Evolutionary conservation across 495 filamentous ascomycete species (phyloP), one percentile per base, ranked within the genome.

Genomic region (Annulohypoxylon maeteangense): DNA sequence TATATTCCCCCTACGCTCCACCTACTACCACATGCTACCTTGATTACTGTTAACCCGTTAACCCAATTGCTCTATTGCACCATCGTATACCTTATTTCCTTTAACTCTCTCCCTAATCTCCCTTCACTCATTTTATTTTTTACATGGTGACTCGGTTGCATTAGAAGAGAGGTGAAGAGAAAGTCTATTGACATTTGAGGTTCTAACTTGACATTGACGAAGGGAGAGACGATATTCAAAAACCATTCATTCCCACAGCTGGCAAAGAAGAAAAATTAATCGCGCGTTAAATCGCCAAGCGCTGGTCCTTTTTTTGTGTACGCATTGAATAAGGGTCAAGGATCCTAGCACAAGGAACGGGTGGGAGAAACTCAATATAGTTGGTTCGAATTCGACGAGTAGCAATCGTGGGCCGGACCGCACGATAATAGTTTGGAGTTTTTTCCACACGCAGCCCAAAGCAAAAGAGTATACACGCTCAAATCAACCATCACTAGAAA

Each of bases 221-320:
- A 61, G 36, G 61, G 56, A 62, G 44, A 71, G 51, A 55, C 4
- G 29, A 29, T 18, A 60, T 34, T 23, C 34, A 14, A 51, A 51
- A 50, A 54, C 65, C 22, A 50, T 74, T 67, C 58, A 71, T 77
- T 67, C 76, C 74, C 79, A 78, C 78, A 80, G 65, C 57, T 40
- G 62, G 65, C 57, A 40, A 34, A 56, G 53, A 12, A 38, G 32
- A 36, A 64, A 51, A 53, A 66, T 77, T 81, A 83, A 83, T 82
- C 81, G 81, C 81, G 81, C 81, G 81, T 83, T 71, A 81, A 81
- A 78, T 76, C 68, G 50, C 67, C 77, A 78, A 79, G 77, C 77
- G 77, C 77, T 70, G 67, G 71, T 54, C 36, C 59, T 40, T 48
- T 20, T 45, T 54, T 68, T 65, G 60, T 70, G 67, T 74, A 65